Conservation (phyloP, 305 asterid species). For the Euphrasia arctica region DNA sequence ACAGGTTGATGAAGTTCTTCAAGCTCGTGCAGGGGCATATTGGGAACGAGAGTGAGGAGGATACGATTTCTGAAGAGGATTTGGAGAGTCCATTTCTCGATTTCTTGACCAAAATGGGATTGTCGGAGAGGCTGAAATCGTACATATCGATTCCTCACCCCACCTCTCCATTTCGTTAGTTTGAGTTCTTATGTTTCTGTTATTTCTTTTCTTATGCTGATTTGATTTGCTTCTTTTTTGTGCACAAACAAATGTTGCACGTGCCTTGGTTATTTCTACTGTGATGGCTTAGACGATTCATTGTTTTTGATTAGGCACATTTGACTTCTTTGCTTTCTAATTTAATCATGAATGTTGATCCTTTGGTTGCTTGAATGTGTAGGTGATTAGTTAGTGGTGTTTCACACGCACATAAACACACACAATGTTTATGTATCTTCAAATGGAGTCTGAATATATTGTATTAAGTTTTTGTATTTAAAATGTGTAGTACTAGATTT, state of each 20-base stretch:
- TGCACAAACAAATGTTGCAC: not conserved
- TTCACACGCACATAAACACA: not conserved
- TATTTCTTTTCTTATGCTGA: not conserved
- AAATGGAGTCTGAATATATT: not conserved
- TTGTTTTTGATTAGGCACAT: not conserved
- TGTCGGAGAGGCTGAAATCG: constrained; percentile 84
- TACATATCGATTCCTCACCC: constrained; percentile 42
- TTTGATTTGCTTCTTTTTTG: not conserved
- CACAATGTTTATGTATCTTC: too few species aligned
- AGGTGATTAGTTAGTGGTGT: constrained; percentile 1
- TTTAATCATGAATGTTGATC: not conserved
- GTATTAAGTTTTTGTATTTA: not conserved
- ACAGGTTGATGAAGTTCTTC: constrained; percentile 81
- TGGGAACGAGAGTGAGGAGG: constrained; percentile 37
- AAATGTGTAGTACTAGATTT: not conserved
- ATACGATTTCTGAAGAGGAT: constrained; percentile 61
- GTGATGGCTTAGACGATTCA: constrained; percentile 16
- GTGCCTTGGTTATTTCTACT: constrained; percentile 2
- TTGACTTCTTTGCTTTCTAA: not conserved
- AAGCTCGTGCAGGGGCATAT: constrained; percentile 75
- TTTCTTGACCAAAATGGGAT: constrained; percentile 57
- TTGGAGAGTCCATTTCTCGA: constrained; percentile 70
- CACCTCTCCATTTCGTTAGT: constrained; percentile 35
- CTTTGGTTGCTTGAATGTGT: constrained; percentile 3
- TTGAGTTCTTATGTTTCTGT: constrained; percentile 25